Evolutionary conservation across 2,329 filamentous ascomycete genomes (phyloP).

Genomic region (Chlorencoelia australis): DNA sequence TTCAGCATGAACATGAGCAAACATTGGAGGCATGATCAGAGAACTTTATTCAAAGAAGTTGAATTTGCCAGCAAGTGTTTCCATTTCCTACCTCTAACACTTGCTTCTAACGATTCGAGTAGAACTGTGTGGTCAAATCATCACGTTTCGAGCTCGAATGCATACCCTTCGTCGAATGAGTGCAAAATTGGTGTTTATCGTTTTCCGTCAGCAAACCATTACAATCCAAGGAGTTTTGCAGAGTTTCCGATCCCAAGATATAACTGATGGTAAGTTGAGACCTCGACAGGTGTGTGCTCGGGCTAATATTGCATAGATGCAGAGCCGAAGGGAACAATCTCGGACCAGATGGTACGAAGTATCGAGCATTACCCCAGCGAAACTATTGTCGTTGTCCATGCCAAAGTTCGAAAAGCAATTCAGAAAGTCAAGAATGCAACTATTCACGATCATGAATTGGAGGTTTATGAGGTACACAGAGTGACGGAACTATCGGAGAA

Average conservation of each 20-base stretch:
- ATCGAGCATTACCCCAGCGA: slow-evolving; percentile 74
- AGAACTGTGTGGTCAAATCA: slow-evolving; percentile 21
- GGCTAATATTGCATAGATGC: too few species aligned
- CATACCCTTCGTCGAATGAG: slow-evolving; percentile 77
- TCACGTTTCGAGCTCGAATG: slow-evolving; percentile 56
- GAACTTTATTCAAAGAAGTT: slow-evolving; percentile 24
- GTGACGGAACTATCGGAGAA: slow-evolving; percentile 50
- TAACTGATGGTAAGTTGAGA: slow-evolving; percentile 14
- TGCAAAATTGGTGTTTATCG: slow-evolving; percentile 71
- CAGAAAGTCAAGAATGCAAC: slow-evolving; percentile 67
- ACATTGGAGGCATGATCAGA: slow-evolving; percentile 21
- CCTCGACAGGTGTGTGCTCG: too few species aligned
- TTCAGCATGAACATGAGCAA: slow-evolving; percentile 28
- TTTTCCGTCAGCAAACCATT: slow-evolving; percentile 73
- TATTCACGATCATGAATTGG: slow-evolving; percentile 66
- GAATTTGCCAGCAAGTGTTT: slow-evolving; percentile 21
- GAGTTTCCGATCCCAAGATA: slow-evolving; percentile 16
- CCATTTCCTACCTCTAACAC: too few species aligned
- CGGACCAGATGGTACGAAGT: slow-evolving; percentile 74
- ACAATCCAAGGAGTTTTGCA: slow-evolving; percentile 75
- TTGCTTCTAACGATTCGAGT: slow-evolving; percentile 3
- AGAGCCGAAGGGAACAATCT: slow-evolving; percentile 38
- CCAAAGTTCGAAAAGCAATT: slow-evolving; percentile 61
- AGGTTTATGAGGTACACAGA: slow-evolving; percentile 55
- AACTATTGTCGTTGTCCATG: slow-evolving; percentile 67